A percentile compares a stretch with the other conserved stretches of the same genome.
Conservation (phyloP, 2,329 filamentous ascomycete species). For the Fusarium keratoplasticum region DNA sequence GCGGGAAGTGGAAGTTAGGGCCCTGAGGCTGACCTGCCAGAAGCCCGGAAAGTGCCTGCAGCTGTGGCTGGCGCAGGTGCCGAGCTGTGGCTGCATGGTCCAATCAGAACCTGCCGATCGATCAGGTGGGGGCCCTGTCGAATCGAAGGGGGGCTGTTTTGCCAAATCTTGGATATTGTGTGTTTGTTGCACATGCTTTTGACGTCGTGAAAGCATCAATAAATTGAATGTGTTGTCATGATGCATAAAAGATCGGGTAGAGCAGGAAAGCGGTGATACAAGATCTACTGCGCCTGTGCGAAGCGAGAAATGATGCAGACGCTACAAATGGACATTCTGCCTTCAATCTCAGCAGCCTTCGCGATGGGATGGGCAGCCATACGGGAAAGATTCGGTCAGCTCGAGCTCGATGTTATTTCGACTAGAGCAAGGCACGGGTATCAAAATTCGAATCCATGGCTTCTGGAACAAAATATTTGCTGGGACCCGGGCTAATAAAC, state of each 20-base stretch:
- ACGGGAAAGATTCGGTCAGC: conserved; percentile 29
- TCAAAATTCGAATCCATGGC: conserved; percentile 1
- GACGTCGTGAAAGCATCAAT: neutral
- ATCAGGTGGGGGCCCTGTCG: conserved; percentile 4
- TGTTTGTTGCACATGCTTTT: neutral
- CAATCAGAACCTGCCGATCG: conserved; percentile 15
- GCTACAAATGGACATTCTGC: neutral
- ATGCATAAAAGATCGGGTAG: neutral
- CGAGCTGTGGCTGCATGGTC: conserved; percentile 32
- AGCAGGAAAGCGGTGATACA: neutral
- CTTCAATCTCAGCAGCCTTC: neutral
- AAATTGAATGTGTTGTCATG: neutral
- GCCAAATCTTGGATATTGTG: neutral
- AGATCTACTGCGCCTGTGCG: neutral
- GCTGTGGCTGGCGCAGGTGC: conserved; percentile 29
- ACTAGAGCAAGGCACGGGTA: neutral
- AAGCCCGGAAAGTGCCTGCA: conserved; percentile 8
- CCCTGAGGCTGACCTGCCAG: neutral
- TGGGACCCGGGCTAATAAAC: neutral
- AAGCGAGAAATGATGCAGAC: neutral
- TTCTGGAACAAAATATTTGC: neutral
- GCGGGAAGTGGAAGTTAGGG: neutral
- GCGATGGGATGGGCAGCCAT: conserved; percentile 4
- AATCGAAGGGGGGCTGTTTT: conserved; percentile 2
- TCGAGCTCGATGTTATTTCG: neutral